A percentile compares a stretch with the other conserved stretches of the same genome.
These are phyloP conservation scores for Globisporangium perplexum DNA, from an alignment of 352 stramenopile genomes.

Conservation along the genomic window DNA sequence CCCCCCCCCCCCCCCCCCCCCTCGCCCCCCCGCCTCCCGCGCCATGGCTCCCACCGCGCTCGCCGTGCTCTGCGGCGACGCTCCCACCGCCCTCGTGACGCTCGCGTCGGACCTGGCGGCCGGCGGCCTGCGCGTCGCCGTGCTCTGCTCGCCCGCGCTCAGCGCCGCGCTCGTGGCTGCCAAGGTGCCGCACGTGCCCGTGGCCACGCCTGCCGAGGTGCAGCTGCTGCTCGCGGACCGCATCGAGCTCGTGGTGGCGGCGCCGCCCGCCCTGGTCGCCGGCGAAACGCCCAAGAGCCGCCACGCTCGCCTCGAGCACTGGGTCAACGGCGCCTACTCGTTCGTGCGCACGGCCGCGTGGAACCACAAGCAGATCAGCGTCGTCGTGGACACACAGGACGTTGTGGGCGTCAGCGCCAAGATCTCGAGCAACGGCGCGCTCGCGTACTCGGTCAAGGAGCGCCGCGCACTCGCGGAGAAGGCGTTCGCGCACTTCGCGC, in stretches of 20 bases:
- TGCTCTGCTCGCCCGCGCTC: constrained; percentile 46
- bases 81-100: constrained; percentile 34
- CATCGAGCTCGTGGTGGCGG: constrained; percentile 59
- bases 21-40: not conserved
- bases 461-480: constrained; percentile 70
- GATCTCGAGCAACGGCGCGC: constrained; percentile 49
- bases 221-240: constrained; percentile 65
- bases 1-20: no score
- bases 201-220: constrained; percentile 54
- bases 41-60: constrained; percentile 39
- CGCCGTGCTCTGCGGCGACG: constrained; percentile 65
- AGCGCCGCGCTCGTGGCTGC: constrained; percentile 55
- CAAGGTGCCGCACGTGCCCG: constrained; percentile 71
- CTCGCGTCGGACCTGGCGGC: constrained; percentile 44
- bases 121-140: constrained; percentile 52
- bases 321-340: constrained; percentile 68
- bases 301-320: constrained; percentile 46
- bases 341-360: constrained; percentile 82
- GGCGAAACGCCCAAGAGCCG: constrained; percentile 28
- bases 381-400: constrained; percentile 68
- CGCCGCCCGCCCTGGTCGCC: constrained; percentile 31
- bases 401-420: constrained; percentile 42
- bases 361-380: constrained; percentile 85
- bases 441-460: constrained; percentile 69
- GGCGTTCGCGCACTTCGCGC: constrained; percentile 70